Evolutionary conservation across 116 monocot species (phyloP).

Genomic region (Zostera marina): DNA sequence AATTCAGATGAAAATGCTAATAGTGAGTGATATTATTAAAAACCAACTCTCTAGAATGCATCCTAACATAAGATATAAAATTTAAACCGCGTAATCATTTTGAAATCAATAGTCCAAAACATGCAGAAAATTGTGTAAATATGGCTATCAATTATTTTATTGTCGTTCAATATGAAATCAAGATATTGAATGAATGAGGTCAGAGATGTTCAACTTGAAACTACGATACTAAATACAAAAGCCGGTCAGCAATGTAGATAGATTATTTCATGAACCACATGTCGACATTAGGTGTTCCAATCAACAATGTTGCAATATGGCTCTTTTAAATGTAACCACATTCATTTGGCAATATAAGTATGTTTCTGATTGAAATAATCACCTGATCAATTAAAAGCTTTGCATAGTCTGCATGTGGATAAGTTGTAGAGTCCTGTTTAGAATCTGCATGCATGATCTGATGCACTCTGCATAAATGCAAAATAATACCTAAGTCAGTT

Average conservation of each 20-base stretch:
- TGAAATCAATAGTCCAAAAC: background rate
- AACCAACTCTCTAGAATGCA: background rate
- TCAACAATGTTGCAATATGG: too few species aligned
- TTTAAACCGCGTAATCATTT: background rate
- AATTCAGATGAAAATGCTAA: background rate
- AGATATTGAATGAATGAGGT: background rate
- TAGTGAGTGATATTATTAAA: background rate
- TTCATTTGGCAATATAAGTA: background rate
- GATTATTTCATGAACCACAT: background rate
- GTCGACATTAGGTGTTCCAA: too few species aligned
- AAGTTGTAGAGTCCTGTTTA: conserved; percentile 39
- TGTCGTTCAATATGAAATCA: background rate
- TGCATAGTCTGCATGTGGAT: conserved; percentile 49
- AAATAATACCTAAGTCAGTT: background rate
- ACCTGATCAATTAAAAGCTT: conserved; percentile 79
- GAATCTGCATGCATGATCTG: conserved; percentile 78
- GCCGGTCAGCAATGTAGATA: background rate
- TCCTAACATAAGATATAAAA: too few species aligned
- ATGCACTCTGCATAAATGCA: conserved; percentile 37
- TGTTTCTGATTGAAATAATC: conserved; percentile 33
- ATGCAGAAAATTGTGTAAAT: background rate
- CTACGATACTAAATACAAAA: background rate
- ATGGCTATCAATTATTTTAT: background rate
- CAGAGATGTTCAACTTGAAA: background rate
- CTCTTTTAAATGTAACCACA: too few species aligned